Evolutionary conservation across 2,329 filamentous ascomycete species (phyloP), one percentile per base, ranked within the genome.

Genomic region (Calonectria fujianensis): DNA sequence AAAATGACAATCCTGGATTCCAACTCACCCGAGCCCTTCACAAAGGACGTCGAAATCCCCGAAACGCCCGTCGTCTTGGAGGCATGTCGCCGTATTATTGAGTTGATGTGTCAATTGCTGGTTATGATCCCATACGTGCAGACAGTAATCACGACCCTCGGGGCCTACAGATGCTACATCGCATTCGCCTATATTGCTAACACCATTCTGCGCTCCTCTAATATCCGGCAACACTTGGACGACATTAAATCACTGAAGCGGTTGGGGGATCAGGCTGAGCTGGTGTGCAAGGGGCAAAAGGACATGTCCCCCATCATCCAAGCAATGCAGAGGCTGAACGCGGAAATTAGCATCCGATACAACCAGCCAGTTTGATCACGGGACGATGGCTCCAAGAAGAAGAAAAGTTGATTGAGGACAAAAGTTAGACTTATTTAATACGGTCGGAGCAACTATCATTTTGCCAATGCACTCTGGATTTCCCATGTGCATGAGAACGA

Each of bases 31-130:
- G 73, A 72, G 2, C 80, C 80, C 5, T 77, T 81, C 18, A 70
- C 76, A 32, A 82, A 78, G 8, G 81, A 82, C 16, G 57, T 80
- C 2, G 82, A 83, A 8, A 80, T 83, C 1, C 82, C 81, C 20
- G 78, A 80, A 50, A 82, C 82, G 7, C 80, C 80, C 2, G 76
- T 83, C 0, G 82, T 82, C 3, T 78, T 81, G 1, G 77, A 82
- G 0, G 80, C 82, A 14, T 74, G 80, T 4, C 77, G 82, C 4
- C 70, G 70, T 20, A 69, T 82, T 6, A 75, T 83, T 29, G 52
- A 77, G 1, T 54, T 79, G 8, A 71, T 82, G 4, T 69, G 73
- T 18, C 70, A 73, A 1, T 37, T 82, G 31, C 24, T 83, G 0
- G 68, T 67, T n/a, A 69, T 78, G 6, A 78, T 75, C 35, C 78